Evolutionary conservation across 345 rosid genomes (phyloP), one percentile per base, ranked within the genome.

Genomic region (Ceriops tagal): DNA sequence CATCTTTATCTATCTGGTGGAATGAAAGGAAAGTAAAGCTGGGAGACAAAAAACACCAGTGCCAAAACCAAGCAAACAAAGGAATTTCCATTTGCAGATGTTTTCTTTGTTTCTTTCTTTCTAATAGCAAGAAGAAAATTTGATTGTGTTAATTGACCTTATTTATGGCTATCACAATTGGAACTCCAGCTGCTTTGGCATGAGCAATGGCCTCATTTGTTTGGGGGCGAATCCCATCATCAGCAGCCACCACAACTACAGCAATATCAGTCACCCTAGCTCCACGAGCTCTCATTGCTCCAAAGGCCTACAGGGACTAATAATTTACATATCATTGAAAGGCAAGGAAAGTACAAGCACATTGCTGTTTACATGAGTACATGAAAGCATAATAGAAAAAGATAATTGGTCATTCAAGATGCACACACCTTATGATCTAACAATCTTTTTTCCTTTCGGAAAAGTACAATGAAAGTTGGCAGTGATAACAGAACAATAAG

Each of bases 231-330:
- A 95, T 91, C 64, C 99, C 99, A 80, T 95, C 99, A 82, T 89
- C 96, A 71, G 97, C 97, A 71, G 99, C 99, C 71, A 95, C 97
- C 67, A 95, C 99, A 75, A 95, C 88, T 69, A 95, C 78, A 70
- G 89, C 96, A 67, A 95, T 92, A 72, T 95, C 99, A 47, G 99
- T 95, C 73, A 95, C 96, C 72, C 97, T 82, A 21, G 99, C 96
- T 73, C 99, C 96, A 31, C 96, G 97, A 81, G 99, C 99, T 83
- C 99, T 92, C 96, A 95, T 95, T 72, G 97, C 99, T 73, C 97
- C 99, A 86, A 95, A 95, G 74, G 97, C 97, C 99, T 95, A 82
- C 73, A 83, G 30, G 66, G 76, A 71, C 34, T 52, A 35, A 82
- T 81, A 75, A 75, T 58, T 68, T 21, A 73, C 63, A 71, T 68